A percentile compares a stretch with the other conserved stretches of the same genome.
phyloP scores from a whole-genome alignment of 495 filamentous ascomycete species.

The Cryomyces antarcticus region DNA sequence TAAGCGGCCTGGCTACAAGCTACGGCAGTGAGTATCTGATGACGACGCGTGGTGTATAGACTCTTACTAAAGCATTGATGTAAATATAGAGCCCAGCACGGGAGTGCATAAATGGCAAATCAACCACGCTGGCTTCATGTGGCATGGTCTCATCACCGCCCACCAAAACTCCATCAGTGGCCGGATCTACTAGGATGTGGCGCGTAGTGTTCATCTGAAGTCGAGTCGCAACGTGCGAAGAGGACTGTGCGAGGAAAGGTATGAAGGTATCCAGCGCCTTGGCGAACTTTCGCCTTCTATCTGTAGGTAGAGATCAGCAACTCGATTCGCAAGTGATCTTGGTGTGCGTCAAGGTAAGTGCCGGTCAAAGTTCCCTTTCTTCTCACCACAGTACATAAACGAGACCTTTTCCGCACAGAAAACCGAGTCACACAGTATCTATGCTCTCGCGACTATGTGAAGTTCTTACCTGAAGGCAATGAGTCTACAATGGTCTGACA shows the following conservation, averaged over 20 bases:
- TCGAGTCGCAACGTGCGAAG: conserved; percentile 26
- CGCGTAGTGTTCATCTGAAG: conserved; percentile 30
- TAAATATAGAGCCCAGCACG: conserved; percentile 86
- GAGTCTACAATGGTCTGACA: too few relatives aligned
- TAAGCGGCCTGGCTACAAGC: conserved; percentile 62
- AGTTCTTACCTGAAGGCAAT: conserved; percentile 1
- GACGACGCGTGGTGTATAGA: background rate
- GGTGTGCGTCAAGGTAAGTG: background rate
- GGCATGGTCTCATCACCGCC: conserved; percentile 14
- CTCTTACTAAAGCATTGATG: conserved; percentile 60
- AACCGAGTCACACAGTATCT: conserved; percentile 24
- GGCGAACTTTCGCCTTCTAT: conserved; percentile 24
- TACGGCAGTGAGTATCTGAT: conserved; percentile 14
- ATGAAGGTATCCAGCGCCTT: conserved; percentile 29
- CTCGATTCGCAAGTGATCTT: background rate
- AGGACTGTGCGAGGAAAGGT: conserved; percentile 28
- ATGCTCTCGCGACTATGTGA: conserved; percentile 27
- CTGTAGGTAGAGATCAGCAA: conserved; percentile 14
- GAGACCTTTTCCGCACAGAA: conserved; percentile 24
- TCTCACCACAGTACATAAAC: background rate
- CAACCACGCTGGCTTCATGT: conserved; percentile 26
- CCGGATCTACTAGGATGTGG: conserved; percentile 24
- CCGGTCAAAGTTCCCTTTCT: background rate
- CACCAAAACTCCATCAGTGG: conserved; percentile 23
- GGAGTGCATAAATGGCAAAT: conserved; percentile 51